A percentile compares a stretch with the other conserved stretches of the same genome.
phyloP scores from a whole-genome alignment of 768 basidiomycete species.

The Wakefieldia striispora region DNA sequence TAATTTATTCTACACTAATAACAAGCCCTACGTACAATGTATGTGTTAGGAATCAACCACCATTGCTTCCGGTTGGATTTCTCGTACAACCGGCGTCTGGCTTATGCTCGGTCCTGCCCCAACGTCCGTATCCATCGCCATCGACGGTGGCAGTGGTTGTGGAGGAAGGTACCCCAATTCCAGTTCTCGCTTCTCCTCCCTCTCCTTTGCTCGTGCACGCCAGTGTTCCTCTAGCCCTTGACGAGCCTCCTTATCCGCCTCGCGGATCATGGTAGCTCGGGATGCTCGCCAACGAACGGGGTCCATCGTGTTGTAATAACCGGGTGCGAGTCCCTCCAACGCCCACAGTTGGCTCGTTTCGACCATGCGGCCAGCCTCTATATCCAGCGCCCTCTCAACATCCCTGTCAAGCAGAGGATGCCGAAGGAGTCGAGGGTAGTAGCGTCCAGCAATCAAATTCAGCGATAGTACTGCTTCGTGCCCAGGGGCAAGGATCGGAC shows the following conservation, averaged over 20 bases:
- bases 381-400: constrained; percentile 39
- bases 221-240: constrained; percentile 42
- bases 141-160: constrained; percentile 3
- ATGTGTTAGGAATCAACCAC: constrained; percentile 13
- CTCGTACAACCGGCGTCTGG: neutral
- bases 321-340: constrained; percentile 67
- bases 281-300: constrained; percentile 55
- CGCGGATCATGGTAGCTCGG: constrained; percentile 57
- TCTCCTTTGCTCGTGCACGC: constrained; percentile 30
- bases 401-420: constrained; percentile 56
- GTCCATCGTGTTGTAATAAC: constrained; percentile 68
- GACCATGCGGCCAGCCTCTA: constrained; percentile 36
- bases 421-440: constrained; percentile 69
- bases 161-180: constrained; percentile 15
- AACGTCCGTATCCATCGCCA: constrained; percentile 1
- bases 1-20: neutral
- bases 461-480: constrained; percentile 67
- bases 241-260: constrained; percentile 53
- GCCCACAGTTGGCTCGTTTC: constrained; percentile 60
- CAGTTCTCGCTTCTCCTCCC: constrained; percentile 20
- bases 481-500: constrained; percentile 59
- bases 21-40: neutral
- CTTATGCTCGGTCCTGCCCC: constrained; percentile 2
- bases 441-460: constrained; percentile 72
- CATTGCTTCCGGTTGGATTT: constrained; percentile 16